Evolutionary conservation across 768 basidiomycete species (phyloP), one percentile per base, ranked within the genome.

Genomic region (Boletus tylopilopsis): DNA sequence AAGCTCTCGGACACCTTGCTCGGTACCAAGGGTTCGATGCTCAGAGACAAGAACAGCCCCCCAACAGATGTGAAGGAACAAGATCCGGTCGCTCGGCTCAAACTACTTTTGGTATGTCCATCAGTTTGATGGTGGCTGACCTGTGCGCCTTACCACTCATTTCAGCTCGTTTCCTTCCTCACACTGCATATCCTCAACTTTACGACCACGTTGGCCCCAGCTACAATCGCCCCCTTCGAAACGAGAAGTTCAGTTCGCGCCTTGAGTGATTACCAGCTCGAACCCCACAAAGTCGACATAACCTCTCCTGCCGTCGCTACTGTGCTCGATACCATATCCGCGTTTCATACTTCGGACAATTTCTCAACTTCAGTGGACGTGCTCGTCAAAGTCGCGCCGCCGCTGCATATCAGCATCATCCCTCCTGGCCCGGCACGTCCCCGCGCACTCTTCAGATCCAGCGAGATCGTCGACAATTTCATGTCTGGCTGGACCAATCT

Each of bases 131-230:
- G 15, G 3, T 18, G 15, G 6, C 3, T 39, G 42, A 33, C 8
- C 21, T 21, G 44, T 38, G 37, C 23, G 22, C 5, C 42, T 51
- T 40, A 51, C 30, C 39, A 10, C 41, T 33, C 39, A 13, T 32
- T 35, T 46, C 54, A 86, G 84, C 91, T 99, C 57, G 84, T 85
- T 16, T 85, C 94, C 4, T 99, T 98, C 80, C 76, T 95, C 56
- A 84, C 84, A 0, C 72, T 99, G 3, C 96, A 99, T 58, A 81
- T 94, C 47, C 79, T 96, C 54, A 98, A 97, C 74, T 80, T 98
- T 50, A 87, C 86, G 66, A 89, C 94, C 0, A 94, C 96, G 0
- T 80, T 99, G 42, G 87, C 94, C 0, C 78, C 83, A 27, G 74
- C 77, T n/a, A 66, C 80, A 49, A 57, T 81, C 68, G 58, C 76